phyloP scores from a whole-genome alignment of 108 stramenopile species.

The Nannochloropsis gaditana region DNA sequence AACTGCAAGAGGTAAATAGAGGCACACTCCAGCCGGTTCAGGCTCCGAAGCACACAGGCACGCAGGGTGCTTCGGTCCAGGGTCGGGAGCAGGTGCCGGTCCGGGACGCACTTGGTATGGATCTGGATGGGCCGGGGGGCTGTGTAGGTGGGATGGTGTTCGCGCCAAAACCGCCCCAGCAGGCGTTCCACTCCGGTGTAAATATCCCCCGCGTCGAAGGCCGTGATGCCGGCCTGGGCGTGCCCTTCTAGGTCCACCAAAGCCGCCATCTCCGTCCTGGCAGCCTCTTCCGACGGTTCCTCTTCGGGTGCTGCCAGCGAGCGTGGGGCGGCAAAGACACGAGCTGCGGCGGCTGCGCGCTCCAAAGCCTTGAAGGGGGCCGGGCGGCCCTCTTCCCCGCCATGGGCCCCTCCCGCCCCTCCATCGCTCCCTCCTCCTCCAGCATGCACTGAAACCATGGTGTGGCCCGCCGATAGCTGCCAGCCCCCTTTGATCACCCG shows the following conservation, averaged over 20 bases:
- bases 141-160: neutral
- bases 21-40: neutral
- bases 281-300: neutral
- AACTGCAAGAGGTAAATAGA: neutral
- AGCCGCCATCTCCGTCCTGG: neutral
- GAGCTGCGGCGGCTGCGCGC: no score
- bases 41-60: neutral
- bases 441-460: neutral
- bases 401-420: neutral
- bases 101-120: constrained; percentile 7
- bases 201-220: neutral
- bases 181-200: neutral
- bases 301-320: neutral
- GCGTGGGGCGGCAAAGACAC: no score
- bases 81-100: neutral
- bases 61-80: neutral
- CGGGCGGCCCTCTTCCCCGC: neutral
- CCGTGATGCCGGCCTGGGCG: neutral
- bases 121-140: neutral
- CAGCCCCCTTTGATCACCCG: neutral
- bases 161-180: no score
- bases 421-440: neutral
- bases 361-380: no score
- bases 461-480: neutral
- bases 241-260: neutral